Evolutionary conservation across 225 moss, liverwort and hornwort genomes (phyloP), one percentile per base, ranked within the genome.

Genomic region (Polytrichum commune): DNA sequence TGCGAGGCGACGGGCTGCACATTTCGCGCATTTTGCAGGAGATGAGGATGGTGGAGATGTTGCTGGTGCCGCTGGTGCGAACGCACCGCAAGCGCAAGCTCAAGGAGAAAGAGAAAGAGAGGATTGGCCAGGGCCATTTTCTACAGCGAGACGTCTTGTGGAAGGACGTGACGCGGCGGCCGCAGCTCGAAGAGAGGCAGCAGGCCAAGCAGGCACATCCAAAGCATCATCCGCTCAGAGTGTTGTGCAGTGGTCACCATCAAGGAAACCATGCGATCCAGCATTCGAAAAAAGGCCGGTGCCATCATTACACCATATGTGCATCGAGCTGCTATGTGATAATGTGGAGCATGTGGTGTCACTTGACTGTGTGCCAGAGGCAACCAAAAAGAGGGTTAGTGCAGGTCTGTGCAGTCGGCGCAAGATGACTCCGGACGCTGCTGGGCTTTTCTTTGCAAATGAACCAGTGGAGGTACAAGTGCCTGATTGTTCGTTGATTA

Each of bases 61-160:
- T 2, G 70, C 27, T 60, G 62, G 18, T 19, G 60, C 24, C 0
- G 67, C 53, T 19, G 5, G 62, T 6, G 35, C 70, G 18, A 60
- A 1, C 0, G 69, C 68, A 27, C 60, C 19, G 8, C 30, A 60
- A 70, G 63, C 30, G 7, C 63, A 13, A 65, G 19, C 22, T 25
- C 53, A 28, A 25, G 29, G 53, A 29, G 30, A 30, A 23, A 67
- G 61, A 2, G 77, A 75, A 7, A 27, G 55, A 6, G 77, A 75
- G 54, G 79, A 72, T 46, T 89, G 89, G 86, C 81, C 79, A 10
- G 86, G 89, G 25, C 83, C 89, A 1, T 89, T 79, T 23, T 70
- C 77, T 22, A 81, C 77, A 30, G 86, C 84, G 16, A 81, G 81
- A 53, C 73, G 81, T 26, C 62, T 90, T 23, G 89, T 84, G 8